Evolutionary conservation across 345 rosid genomes (phyloP).

Genomic region (Triadica sebifera): DNA sequence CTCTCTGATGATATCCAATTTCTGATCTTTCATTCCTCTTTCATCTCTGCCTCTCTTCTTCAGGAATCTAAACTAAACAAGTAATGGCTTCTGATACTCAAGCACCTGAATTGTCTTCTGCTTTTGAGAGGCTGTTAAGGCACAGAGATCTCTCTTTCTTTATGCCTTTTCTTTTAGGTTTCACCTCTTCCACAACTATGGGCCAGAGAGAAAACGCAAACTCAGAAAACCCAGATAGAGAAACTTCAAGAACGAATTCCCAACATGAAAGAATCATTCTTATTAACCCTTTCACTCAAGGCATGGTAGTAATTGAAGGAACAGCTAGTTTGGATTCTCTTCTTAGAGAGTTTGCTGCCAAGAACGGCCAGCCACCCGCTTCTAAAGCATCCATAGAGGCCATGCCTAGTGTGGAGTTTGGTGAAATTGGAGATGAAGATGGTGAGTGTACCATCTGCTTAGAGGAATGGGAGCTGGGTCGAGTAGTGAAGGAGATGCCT

Average conservation of each 20-base stretch:
- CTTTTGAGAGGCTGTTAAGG: slow-evolving; percentile 38
- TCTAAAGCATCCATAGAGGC: slow-evolving; percentile 69
- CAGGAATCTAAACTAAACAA: neutral
- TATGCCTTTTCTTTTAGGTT: slow-evolving; percentile 54
- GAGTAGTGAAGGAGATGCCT: slow-evolving; percentile 65
- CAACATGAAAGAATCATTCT: slow-evolving; percentile 53
- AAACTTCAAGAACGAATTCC: neutral
- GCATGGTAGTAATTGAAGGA: slow-evolving; percentile 61
- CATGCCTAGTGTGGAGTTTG: slow-evolving; percentile 45
- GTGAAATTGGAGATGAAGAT: slow-evolving; percentile 32
- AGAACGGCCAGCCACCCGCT: slow-evolving; percentile 70
- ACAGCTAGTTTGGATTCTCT: slow-evolving; percentile 43
- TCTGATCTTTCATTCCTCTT: neutral
- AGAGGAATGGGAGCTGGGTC: slow-evolving; percentile 52
- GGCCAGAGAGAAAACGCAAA: slow-evolving; percentile 6
- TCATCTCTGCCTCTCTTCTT: neutral
- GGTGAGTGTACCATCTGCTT: slow-evolving; percentile 68
- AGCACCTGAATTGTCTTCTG: slow-evolving; percentile 23
- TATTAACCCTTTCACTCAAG: slow-evolving; percentile 64
- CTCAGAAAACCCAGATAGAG: slow-evolving; percentile 33
- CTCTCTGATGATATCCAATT: accelerated
- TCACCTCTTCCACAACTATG: slow-evolving; percentile 20
- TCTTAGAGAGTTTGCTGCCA: slow-evolving; percentile 30
- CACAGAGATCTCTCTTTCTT: slow-evolving; percentile 42
- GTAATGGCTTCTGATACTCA: slow-evolving; percentile 18